Base-by-base conservation (phyloP, 2,329 filamentous ascomycete genomes). In the Myotisia sp. region DNA sequence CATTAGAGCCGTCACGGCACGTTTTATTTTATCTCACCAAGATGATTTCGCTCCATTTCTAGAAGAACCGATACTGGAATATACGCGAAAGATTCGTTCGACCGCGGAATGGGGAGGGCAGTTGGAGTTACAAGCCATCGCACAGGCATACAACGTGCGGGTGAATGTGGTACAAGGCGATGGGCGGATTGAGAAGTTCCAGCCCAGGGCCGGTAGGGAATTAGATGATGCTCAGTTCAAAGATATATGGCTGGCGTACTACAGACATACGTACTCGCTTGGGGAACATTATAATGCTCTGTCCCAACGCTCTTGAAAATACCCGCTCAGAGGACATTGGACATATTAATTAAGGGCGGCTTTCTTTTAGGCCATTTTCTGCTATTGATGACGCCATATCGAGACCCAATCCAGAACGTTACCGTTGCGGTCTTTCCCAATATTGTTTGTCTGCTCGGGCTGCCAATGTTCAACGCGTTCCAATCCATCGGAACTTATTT, bases 251-350 rank as follows among this genome's bases (percentile, higher is more conserved):
- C 56, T 98, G 56, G 87, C 85, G 22, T 98, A 95, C 58, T 95
- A 95, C 58, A 71, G 81, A 48, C 85, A 94, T 62, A 83, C 82
- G 31, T 95, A 92, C 56, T 87, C 87, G 1, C 63, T 98, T 32
- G 90, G 90, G 8, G 90, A 95, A 63, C 90, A 98, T 60, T 98
- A 98, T 60, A 98, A 98, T 54, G 92, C 86, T 34, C 59, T 98
- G 53, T 58, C 72, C 46, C 70, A 64, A 49, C 53, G 53, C 31
- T 38, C 43, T 22, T 53, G 47, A 47, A 34, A 5, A 17, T 29
- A 22, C 29, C 10, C n/a, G n/a, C 19, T 12, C 10, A 21, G 18
- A 9, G n/a, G 5, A 8, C 13, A 30, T 18, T 9, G 10, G n/a
- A 27, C 9, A 14, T 7, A 32, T 6, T 13, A 5, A 21, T n/a